Percentiles rank a stretch among this genome's conserved stretches.
These are phyloP conservation scores for Dalbergia cultrata DNA, from an alignment of 306 rosid species.

Conservation along the genomic window DNA sequence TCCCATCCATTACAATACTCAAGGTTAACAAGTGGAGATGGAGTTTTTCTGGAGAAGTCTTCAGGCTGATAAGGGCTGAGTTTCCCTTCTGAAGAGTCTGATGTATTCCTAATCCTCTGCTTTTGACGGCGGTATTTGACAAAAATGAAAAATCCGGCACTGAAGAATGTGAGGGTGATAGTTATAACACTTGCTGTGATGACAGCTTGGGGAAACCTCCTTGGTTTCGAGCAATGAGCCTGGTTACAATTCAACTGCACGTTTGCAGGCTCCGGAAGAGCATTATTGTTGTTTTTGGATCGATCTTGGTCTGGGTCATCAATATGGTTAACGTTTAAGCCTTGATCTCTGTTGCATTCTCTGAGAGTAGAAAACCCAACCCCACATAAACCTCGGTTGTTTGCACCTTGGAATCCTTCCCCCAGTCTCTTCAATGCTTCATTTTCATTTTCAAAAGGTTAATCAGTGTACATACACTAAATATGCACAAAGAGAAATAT, in stretches of 20 bases:
- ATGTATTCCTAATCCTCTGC: slow-evolving; percentile 71
- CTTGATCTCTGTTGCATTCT: slow-evolving; percentile 57
- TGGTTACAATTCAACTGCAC: slow-evolving; percentile 56
- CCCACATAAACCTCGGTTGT: slow-evolving; percentile 83
- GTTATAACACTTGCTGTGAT: slow-evolving; percentile 60
- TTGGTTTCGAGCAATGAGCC: slow-evolving; percentile 63
- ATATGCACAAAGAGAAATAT: not conserved
- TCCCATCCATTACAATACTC: slow-evolving; percentile 85
- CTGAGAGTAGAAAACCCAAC: slow-evolving; percentile 65
- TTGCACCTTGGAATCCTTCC: slow-evolving; percentile 73
- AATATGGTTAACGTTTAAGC: slow-evolving; percentile 43
- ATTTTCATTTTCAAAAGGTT: slow-evolving; percentile 45
- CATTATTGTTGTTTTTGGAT: slow-evolving; percentile 34
- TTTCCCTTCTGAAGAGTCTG: slow-evolving; percentile 65
- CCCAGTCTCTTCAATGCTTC: slow-evolving; percentile 71
- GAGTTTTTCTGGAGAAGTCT: slow-evolving; percentile 64
- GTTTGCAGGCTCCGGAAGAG: slow-evolving; percentile 68
- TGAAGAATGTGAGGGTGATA: slow-evolving; percentile 52
- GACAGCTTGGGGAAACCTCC: slow-evolving; percentile 56
- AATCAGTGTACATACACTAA: slow-evolving; percentile 43
- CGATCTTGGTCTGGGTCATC: slow-evolving; percentile 45
- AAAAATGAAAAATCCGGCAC: slow-evolving; percentile 54
- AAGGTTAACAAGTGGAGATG: slow-evolving; percentile 85
- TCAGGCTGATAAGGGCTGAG: slow-evolving; percentile 74
- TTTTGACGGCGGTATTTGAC: slow-evolving; percentile 67